Evolutionary conservation across 352 stramenopile species (phyloP).

Genomic region (Phytophthora palmivora): DNA sequence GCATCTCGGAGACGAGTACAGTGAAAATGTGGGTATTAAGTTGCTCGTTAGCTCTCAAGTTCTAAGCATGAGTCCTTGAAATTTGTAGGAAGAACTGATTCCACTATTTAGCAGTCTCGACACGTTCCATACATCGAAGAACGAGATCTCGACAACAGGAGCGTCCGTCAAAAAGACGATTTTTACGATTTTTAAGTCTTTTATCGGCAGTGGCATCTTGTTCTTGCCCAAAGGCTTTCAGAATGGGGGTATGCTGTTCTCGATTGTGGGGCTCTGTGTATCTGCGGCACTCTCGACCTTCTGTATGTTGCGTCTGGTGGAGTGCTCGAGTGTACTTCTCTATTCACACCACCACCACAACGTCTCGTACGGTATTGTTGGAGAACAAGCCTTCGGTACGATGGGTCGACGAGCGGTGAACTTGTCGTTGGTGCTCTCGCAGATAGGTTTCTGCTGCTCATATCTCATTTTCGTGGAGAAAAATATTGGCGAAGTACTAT

Average conservation of each 20-base stretch:
- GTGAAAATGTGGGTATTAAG: constrained; percentile 30
- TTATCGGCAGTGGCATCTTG: constrained; percentile 69
- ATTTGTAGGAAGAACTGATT: constrained; percentile 26
- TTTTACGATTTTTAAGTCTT: constrained; percentile 77
- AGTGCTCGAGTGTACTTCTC: constrained; percentile 48
- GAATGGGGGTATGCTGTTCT: constrained; percentile 74
- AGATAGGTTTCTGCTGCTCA: constrained; percentile 74
- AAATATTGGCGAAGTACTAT: constrained; percentile 64
- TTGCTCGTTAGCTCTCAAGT: background rate
- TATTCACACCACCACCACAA: constrained; percentile 25
- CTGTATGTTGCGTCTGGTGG: constrained; percentile 65
- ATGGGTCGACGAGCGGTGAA: constrained; percentile 59
- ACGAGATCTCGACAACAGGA: constrained; percentile 31
- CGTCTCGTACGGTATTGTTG: constrained; percentile 63
- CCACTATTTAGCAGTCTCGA: constrained; percentile 25
- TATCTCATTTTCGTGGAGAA: constrained; percentile 78
- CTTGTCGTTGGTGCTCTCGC: constrained; percentile 68
- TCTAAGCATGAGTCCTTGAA: background rate
- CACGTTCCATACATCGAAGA: constrained; percentile 10
- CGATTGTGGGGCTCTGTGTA: constrained; percentile 50
- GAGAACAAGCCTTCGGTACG: constrained; percentile 48
- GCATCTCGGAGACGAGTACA: constrained; percentile 50
- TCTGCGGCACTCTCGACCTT: constrained; percentile 61
- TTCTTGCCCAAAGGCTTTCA: constrained; percentile 71
- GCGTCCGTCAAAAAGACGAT: constrained; percentile 49